These are phyloP conservation scores for Solanum pimpinellifolium DNA, from an alignment of 257 asterid species.

Conservation along the genomic window DNA sequence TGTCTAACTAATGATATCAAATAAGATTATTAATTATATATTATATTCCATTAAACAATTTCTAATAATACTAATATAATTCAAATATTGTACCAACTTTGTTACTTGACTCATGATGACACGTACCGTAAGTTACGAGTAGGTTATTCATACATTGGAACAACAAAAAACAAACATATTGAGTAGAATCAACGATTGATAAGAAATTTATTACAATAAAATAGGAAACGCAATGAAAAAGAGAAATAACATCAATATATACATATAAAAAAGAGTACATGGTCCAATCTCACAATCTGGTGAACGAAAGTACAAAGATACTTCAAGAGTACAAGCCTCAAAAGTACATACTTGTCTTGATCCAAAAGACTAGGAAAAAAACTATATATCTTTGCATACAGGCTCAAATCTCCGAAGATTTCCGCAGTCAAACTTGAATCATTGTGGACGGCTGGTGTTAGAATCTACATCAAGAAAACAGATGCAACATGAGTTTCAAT, in stretches of 20 bases:
- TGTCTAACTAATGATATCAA: background rate
- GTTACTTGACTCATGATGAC: too few species aligned
- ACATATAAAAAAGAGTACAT: too few species aligned
- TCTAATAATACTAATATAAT: too few species aligned
- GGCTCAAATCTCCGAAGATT: background rate
- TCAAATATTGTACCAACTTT: background rate
- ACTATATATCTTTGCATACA: too few species aligned
- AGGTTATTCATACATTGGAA: background rate
- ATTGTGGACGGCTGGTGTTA: background rate
- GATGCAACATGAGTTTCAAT: background rate
- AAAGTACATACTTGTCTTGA: background rate
- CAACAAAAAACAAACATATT: background rate
- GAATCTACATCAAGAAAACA: background rate
- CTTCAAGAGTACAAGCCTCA: too few species aligned
- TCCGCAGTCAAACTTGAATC: background rate
- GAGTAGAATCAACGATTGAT: background rate
- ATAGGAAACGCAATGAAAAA: rapidly evolving
- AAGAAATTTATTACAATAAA: too few species aligned
- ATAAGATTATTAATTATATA: too few species aligned
- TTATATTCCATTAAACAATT: too few species aligned
- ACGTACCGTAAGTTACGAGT: too few species aligned
- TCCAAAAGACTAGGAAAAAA: background rate
- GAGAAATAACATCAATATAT: background rate
- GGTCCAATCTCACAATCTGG: background rate
- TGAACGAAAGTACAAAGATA: background rate